Conservation (phyloP, 805 yeast species). For the Sugiyamaella smithiae region DNA sequence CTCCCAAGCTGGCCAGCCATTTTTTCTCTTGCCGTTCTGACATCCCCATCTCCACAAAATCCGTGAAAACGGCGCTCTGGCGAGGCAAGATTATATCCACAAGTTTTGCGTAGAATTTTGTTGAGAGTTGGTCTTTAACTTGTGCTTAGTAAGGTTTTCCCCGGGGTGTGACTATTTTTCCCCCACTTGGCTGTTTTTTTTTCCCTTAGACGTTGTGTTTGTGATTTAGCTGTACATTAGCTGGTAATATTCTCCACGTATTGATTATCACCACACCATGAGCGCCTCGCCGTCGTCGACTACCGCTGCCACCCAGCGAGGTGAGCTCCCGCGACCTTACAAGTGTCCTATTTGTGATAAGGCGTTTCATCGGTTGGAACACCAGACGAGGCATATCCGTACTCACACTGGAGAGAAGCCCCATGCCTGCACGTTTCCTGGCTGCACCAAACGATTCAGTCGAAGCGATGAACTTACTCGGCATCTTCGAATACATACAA, state of each 20-base stretch:
- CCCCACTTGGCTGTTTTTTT: no score
- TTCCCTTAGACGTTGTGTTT: no score
- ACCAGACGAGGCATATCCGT: conserved; percentile 85
- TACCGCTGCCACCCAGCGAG: conserved; percentile 4
- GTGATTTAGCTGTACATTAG: no score
- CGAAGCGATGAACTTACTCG: conserved; percentile 84
- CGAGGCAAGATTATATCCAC: no score
- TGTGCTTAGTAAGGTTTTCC: no score
- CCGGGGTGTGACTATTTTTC: no score
- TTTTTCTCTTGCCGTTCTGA: conserved; percentile 5
- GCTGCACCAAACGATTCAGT: conserved; percentile 77
- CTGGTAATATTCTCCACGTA: no score
- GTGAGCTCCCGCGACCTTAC: conserved; percentile 61
- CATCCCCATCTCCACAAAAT: background rate
- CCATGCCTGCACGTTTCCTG: conserved; percentile 77
- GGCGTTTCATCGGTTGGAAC: conserved; percentile 85
- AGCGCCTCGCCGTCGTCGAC: conserved; percentile 9
- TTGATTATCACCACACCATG: no score
- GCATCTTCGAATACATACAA: conserved; percentile 72
- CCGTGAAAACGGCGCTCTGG: background rate
- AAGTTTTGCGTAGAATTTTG: no score
- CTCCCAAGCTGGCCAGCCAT: conserved; percentile 5
- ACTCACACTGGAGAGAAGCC: conserved; percentile 96
- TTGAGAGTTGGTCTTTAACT: no score
- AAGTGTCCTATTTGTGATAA: conserved; percentile 80